Conservation (phyloP, 768 basidiomycete species). For the Paxillus involutus region DNA sequence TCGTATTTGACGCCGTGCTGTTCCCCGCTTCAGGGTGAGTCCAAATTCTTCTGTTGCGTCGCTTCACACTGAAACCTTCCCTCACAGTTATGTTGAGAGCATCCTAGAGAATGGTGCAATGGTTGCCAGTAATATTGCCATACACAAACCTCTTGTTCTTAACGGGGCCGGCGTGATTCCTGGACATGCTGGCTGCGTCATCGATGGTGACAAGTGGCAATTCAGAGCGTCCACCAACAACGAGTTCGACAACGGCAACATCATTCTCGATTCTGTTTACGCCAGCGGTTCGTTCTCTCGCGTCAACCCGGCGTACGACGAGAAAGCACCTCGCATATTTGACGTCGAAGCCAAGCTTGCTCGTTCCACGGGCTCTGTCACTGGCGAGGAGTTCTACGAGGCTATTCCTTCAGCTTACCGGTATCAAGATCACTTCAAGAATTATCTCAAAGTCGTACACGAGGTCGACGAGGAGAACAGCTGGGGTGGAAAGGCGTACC, state of each 20-base stretch:
- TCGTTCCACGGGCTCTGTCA: conserved; percentile 14
- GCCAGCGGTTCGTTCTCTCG: conserved; percentile 29
- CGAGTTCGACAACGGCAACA: conserved; percentile 19
- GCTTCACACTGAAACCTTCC: background rate
- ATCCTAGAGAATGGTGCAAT: conserved; percentile 35
- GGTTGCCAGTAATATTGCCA: conserved; percentile 24
- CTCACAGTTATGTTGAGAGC: conserved; percentile 24
- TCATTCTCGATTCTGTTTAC: conserved; percentile 30
- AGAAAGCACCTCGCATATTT: conserved; percentile 18
- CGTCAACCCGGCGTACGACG: conserved; percentile 26
- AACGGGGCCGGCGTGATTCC: conserved; percentile 13
- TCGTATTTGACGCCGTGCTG: conserved; percentile 44
- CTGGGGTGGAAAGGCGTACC: conserved; percentile 27
- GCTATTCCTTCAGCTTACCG: conserved; percentile 19
- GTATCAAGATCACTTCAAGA: conserved; percentile 24
- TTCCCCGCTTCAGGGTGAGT: conserved; percentile 47
- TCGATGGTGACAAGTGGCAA: conserved; percentile 28
- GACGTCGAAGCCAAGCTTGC: conserved; percentile 23
- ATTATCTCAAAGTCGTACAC: conserved; percentile 28
- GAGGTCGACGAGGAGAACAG: conserved; percentile 27
- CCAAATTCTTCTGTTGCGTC: conserved; percentile 6
- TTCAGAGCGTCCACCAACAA: conserved; percentile 28
- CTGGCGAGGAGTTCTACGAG: conserved; percentile 17
- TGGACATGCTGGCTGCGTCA: conserved; percentile 25
- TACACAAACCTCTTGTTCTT: conserved; percentile 31